These are phyloP conservation scores for Amphichorda felina DNA, from an alignment of 2,329 filamentous ascomycete species.

Conservation along the genomic window DNA sequence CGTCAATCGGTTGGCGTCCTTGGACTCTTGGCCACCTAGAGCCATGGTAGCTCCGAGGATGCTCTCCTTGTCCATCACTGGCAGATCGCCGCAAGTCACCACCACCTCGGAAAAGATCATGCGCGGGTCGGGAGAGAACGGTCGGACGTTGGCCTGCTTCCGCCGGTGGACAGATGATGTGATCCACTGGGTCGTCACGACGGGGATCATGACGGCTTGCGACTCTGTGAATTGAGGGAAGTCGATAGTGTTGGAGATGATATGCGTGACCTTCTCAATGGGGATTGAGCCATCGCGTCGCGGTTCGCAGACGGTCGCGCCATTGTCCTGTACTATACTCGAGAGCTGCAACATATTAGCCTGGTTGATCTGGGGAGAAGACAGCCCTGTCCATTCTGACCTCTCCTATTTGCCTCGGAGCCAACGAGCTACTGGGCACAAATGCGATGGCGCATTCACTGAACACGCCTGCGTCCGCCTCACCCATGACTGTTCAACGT, in stretches of 20 bases:
- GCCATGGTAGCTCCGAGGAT: slow-evolving; percentile 84
- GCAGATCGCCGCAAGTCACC: slow-evolving; percentile 74
- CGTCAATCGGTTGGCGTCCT: slow-evolving; percentile 57
- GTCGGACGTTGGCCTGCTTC: slow-evolving; percentile 66
- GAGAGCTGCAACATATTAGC: slow-evolving; percentile 23
- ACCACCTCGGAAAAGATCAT: slow-evolving; percentile 82
- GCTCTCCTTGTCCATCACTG: slow-evolving; percentile 76
- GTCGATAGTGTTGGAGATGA: slow-evolving; percentile 66
- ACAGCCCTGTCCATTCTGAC: slow-evolving; percentile 11
- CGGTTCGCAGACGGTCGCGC: slow-evolving; percentile 34
- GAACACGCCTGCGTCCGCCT: slow-evolving; percentile 21
- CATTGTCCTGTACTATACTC: slow-evolving; percentile 31
- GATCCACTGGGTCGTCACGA: slow-evolving; percentile 77
- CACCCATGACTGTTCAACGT: slow-evolving; percentile 12
- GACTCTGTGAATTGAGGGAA: slow-evolving; percentile 78
- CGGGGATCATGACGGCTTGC: slow-evolving; percentile 66
- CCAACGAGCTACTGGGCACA: slow-evolving; percentile 27
- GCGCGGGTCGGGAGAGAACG: slow-evolving; percentile 81
- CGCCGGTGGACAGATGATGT: slow-evolving; percentile 54
- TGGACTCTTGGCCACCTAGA: slow-evolving; percentile 72
- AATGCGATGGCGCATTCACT: slow-evolving; percentile 31
- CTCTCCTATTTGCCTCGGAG: slow-evolving; percentile 27
- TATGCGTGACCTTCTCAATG: slow-evolving; percentile 38
- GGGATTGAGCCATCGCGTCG: slow-evolving; percentile 34
- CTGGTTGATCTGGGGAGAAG: neutral